These are phyloP conservation scores for Antrodiella citrinella DNA, from an alignment of 768 basidiomycete genomes.

Conservation along the genomic window DNA sequence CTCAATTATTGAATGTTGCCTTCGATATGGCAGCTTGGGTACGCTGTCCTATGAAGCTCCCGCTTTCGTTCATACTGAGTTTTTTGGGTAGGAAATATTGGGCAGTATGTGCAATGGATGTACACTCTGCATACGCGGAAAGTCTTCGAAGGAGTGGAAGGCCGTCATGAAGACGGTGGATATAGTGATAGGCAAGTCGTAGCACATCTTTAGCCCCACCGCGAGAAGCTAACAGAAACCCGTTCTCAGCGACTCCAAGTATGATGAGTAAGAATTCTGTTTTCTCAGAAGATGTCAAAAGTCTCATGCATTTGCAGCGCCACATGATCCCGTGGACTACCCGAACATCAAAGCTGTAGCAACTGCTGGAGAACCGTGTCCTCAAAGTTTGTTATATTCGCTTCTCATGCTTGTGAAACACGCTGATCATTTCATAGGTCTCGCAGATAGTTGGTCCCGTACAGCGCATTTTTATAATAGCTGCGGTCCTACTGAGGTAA, in stretches of 20 bases:
- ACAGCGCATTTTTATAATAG: conserved; percentile 39
- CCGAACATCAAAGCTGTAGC: conserved; percentile 46
- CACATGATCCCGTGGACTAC: conserved; percentile 43
- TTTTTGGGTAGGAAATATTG: conserved; percentile 39
- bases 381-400: conserved; percentile 29
- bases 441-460: conserved; percentile 39
- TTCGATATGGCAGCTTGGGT: conserved; percentile 66
- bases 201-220: neutral
- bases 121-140: conserved; percentile 46
- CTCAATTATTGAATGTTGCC: conserved; percentile 54
- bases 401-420: no score
- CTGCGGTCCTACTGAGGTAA: conserved; percentile 51
- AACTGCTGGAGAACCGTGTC: conserved; percentile 51
- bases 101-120: conserved; percentile 43
- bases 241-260: conserved; percentile 34
- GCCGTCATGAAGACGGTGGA: conserved; percentile 42
- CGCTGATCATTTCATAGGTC: conserved; percentile 14
- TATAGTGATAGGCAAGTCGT: conserved; percentile 31
- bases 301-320: conserved; percentile 16
- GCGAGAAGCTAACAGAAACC: conserved; percentile 1
- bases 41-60: neutral
- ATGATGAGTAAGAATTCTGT: conserved; percentile 29
- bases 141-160: conserved; percentile 41
- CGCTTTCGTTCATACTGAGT: no score
- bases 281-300: no score